A percentile compares a stretch with the other conserved stretches of the same genome.
Conservation (phyloP, 1,139 yeast genomes). For the Yamadazyma kanchanaburiensis region DNA sequence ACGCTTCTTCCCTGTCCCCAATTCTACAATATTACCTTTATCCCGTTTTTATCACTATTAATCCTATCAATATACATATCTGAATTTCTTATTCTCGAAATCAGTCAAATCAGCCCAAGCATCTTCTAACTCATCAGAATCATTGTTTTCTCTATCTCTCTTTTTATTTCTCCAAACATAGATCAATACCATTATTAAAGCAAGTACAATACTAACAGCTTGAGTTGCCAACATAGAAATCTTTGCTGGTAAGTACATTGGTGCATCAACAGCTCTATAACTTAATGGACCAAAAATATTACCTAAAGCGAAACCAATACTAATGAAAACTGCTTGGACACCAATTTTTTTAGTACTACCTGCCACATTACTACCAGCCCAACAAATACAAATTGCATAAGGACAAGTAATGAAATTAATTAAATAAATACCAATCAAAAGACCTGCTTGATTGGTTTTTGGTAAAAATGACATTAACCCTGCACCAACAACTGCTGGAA, state of each 20-base stretch:
- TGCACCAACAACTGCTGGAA: slow-evolving; percentile 14
- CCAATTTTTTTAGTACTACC: slow-evolving; percentile 22
- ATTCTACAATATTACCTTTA: no score
- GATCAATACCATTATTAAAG: slow-evolving; percentile 21
- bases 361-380: slow-evolving; percentile 22
- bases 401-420: slow-evolving; percentile 16
- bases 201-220: slow-evolving; percentile 26
- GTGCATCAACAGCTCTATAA: slow-evolving; percentile 23
- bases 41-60: no score
- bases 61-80: slow-evolving; percentile 27
- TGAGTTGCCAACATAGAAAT: slow-evolving; percentile 30
- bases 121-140: slow-evolving; percentile 14
- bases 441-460: slow-evolving; percentile 26
- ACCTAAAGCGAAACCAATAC: slow-evolving; percentile 16
- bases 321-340: slow-evolving; percentile 21
- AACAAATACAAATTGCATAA: slow-evolving; percentile 19
- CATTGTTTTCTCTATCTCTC: slow-evolving; percentile 13
- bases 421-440: slow-evolving; percentile 17
- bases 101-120: slow-evolving; percentile 36
- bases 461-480: slow-evolving; percentile 36
- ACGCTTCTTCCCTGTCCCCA: no score
- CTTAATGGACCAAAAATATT: slow-evolving; percentile 35
- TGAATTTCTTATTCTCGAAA: slow-evolving; percentile 28
- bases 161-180: slow-evolving; percentile 20
- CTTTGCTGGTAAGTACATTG: slow-evolving; percentile 32